A percentile compares a stretch with the other conserved stretches of the same genome.
Evolutionary conservation across 2,329 filamentous ascomycete species (phyloP).

Genomic region (Fusarium chlamydosporum): DNA sequence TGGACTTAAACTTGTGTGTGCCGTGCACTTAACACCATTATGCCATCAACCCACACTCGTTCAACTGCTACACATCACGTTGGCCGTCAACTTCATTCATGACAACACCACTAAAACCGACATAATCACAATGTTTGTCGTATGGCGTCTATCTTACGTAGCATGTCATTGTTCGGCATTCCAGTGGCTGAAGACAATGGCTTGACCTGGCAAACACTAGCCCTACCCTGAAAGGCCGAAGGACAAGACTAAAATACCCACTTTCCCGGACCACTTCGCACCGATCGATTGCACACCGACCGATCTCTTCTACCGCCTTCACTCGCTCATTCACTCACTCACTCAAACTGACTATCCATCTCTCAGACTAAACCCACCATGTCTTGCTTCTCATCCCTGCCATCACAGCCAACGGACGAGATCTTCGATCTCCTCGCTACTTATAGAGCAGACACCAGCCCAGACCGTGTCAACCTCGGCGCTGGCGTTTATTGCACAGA

Average conservation of each 20-base stretch:
- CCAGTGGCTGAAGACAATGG: slow-evolving; percentile 17
- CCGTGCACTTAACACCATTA: too few species aligned
- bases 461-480: slow-evolving; percentile 45
- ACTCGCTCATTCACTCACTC: neutral
- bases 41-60: too few species aligned
- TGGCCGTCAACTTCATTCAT: neutral
- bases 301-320: slow-evolving; percentile 21
- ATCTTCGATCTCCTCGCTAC: slow-evolving; percentile 32
- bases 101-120: neutral
- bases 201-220: slow-evolving; percentile 14
- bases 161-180: neutral
- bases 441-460: slow-evolving; percentile 37
- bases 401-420: slow-evolving; percentile 32
- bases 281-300: slow-evolving; percentile 19
- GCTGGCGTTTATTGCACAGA: slow-evolving; percentile 46
- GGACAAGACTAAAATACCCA: slow-evolving; percentile 29
- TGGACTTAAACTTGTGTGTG: neutral
- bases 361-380: slow-evolving; percentile 7
- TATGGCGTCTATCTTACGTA: neutral
- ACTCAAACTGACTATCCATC: neutral
- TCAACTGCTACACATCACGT: too few species aligned
- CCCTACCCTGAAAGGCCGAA: slow-evolving; percentile 23
- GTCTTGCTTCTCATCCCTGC: slow-evolving; percentile 29
- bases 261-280: slow-evolving; percentile 22
- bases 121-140: neutral